These are phyloP conservation scores for Melastoma candidum DNA, from an alignment of 441 rosid genomes.

Conservation along the genomic window DNA sequence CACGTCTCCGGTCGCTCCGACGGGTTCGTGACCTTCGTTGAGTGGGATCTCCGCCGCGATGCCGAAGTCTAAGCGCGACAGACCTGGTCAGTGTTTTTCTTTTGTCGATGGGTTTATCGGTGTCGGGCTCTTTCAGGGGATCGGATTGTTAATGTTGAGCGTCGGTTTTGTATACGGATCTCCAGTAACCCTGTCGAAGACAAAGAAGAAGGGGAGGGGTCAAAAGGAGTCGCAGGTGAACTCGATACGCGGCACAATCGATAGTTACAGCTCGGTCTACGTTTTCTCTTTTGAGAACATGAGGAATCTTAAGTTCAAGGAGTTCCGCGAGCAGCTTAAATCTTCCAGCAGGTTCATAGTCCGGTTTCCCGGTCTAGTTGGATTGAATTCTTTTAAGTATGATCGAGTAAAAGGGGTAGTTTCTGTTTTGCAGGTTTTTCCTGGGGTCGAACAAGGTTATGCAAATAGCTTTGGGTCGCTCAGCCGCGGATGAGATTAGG, in stretches of 20 bases:
- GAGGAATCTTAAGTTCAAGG: slow-evolving; percentile 93
- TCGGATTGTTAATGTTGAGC: neutral
- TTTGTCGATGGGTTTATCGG: too few relatives aligned
- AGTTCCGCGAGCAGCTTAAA: slow-evolving; percentile 82
- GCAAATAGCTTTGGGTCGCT: slow-evolving; percentile 93
- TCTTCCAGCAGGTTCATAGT: slow-evolving; percentile 51
- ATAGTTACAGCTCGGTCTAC: slow-evolving; percentile 46
- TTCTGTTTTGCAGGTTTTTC: slow-evolving; percentile 47
- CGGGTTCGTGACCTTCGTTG: too few relatives aligned
- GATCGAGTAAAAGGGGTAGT: too few relatives aligned
- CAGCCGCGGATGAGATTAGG: slow-evolving; percentile 70
- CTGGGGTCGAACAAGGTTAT: slow-evolving; percentile 97
- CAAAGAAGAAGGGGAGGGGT: slow-evolving; percentile 93
- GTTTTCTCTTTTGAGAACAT: slow-evolving; percentile 90
- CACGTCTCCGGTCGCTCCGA: too few relatives aligned
- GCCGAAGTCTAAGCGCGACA: too few relatives aligned
- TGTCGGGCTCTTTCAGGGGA: too few relatives aligned
- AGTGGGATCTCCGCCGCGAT: too few relatives aligned
- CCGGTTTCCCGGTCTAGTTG: neutral
- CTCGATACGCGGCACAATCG: slow-evolving; percentile 64
- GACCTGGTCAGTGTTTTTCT: too few relatives aligned
- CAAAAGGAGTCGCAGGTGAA: slow-evolving; percentile 70
- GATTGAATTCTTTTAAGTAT: too few relatives aligned
- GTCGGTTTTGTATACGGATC: neutral
- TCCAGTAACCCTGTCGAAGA: slow-evolving; percentile 85